Evolutionary conservation across 148 eudicot species (phyloP).

Genomic region (Limonium bicolor): DNA sequence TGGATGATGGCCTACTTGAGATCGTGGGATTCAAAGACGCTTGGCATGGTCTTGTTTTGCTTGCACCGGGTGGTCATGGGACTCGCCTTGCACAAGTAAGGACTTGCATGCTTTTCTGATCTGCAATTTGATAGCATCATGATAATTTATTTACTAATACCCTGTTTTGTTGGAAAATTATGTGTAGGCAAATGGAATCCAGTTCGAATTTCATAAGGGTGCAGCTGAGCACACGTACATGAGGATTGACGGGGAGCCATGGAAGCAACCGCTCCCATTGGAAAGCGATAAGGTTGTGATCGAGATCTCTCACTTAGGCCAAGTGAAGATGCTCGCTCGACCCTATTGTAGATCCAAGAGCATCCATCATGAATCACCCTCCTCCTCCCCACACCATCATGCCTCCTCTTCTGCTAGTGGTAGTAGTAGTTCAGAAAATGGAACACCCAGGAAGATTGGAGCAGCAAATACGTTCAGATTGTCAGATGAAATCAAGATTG

Average conservation of each 20-base stretch:
- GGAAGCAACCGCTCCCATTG: slow-evolving; percentile 43
- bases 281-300: slow-evolving; percentile 27
- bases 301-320: slow-evolving; percentile 34
- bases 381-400: slow-evolving; percentile 9
- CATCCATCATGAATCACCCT: slow-evolving; percentile 12
- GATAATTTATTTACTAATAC: too few relatives aligned
- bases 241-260: slow-evolving; percentile 51
- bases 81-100: slow-evolving; percentile 52
- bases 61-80: slow-evolving; percentile 41
- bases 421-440: not conserved
- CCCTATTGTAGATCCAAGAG: slow-evolving; percentile 21
- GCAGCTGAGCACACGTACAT: slow-evolving; percentile 31
- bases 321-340: slow-evolving; percentile 26
- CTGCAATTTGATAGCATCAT: too few relatives aligned
- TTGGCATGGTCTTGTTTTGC: slow-evolving; percentile 41
- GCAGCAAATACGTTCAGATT: not conserved
- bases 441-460: slow-evolving; percentile 2
- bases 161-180: not conserved
- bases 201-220: slow-evolving; percentile 35
- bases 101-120: not conserved
- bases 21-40: slow-evolving; percentile 47
- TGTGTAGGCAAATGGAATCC: slow-evolving; percentile 27
- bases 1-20: slow-evolving; percentile 42
- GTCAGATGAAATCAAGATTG: not conserved
- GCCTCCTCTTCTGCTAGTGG: not conserved